Evolutionary conservation across 208 protist species (phyloP), one percentile per base, ranked within the genome.

Genomic region (Jaenimonas drosophilae): DNA sequence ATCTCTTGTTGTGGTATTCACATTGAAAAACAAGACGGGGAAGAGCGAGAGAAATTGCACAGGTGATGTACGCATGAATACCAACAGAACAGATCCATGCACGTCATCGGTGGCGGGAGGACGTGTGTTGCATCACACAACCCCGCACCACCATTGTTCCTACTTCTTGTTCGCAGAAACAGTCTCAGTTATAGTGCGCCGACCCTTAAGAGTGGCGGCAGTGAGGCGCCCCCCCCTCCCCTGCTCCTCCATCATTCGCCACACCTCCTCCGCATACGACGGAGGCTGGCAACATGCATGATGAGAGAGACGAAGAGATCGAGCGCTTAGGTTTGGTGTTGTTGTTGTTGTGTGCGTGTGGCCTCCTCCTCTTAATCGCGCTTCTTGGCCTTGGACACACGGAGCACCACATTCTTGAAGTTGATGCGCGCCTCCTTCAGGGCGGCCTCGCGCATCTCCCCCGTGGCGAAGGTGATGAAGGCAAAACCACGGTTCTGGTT

Each of bases 351-450:
- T 31, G 11, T 38, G 27, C 14, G 29, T 38, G 29, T 16, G 14
- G 4, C n/a, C 24, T 7, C 12, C 24, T 42, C 12, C 38, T 38
- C 12, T 27, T 54, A 45, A 12, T 25, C 2, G 19, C 16, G 20
- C 29, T 59, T 49, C 26, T 20, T 28, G 6, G 76, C 81, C 43
- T 59, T 60, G 33, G 54, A 51, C 29, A 86, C 71, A 34, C 61
- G 55, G 47, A 93, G 68, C 29, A 85, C 78, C 2, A 78, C 76
- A 41, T 89, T 88, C 67, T 93, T 93, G 75, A 86, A 93, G 38
- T 58, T 56, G 53, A 65, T 63, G 21, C 45, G 30, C 14, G 38
- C 38, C 49, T 59, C 42, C 47, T 64, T 55, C 14, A 84, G 54
- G 5, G 64, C 64, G 19, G 46, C 42, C 20, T 76, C 59, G 32